Conservation (phyloP, 345 rosid species). For the Eucalyptus cladocalyx region DNA sequence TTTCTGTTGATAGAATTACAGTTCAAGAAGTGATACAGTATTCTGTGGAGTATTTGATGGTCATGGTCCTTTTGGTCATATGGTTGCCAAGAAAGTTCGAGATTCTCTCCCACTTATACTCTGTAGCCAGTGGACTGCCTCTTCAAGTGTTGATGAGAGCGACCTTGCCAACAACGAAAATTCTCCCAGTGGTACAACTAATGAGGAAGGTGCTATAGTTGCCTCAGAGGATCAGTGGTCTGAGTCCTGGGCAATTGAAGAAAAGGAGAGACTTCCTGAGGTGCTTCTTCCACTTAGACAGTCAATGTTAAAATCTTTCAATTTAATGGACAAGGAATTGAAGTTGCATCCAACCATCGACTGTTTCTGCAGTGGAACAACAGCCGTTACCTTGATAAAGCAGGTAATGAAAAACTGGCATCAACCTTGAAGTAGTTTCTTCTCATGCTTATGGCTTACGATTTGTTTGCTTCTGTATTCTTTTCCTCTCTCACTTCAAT, state of each 20-base stretch:
- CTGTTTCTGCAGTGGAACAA: slow-evolving; percentile 97
- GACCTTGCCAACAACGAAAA: slow-evolving; percentile 3
- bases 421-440: neutral
- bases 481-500: neutral
- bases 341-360: slow-evolving; percentile 80
- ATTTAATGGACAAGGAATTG: slow-evolving; percentile 73
- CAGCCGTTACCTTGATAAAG: slow-evolving; percentile 83
- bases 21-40: slow-evolving; percentile 49
- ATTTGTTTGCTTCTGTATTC: neutral
- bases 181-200: slow-evolving; percentile 9
- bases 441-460: neutral
- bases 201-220: slow-evolving; percentile 28
- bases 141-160: slow-evolving; percentile 12
- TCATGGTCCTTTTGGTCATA: slow-evolving; percentile 95
- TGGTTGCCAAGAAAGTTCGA: slow-evolving; percentile 84
- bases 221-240: slow-evolving; percentile 62
- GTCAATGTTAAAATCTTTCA: slow-evolving; percentile 65
- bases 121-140: slow-evolving; percentile 45
- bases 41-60: slow-evolving; percentile 98
- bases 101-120: slow-evolving; percentile 70
- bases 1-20: slow-evolving; percentile 46
- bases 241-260: slow-evolving; percentile 36
- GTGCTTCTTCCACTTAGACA: slow-evolving; percentile 49
- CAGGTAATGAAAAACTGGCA: slow-evolving; percentile 33
- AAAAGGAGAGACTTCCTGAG: slow-evolving; percentile 44